Evolutionary conservation across 345 rosid species (phyloP), one percentile per base, ranked within the genome.

Genomic region (Euclidium syriacum): DNA sequence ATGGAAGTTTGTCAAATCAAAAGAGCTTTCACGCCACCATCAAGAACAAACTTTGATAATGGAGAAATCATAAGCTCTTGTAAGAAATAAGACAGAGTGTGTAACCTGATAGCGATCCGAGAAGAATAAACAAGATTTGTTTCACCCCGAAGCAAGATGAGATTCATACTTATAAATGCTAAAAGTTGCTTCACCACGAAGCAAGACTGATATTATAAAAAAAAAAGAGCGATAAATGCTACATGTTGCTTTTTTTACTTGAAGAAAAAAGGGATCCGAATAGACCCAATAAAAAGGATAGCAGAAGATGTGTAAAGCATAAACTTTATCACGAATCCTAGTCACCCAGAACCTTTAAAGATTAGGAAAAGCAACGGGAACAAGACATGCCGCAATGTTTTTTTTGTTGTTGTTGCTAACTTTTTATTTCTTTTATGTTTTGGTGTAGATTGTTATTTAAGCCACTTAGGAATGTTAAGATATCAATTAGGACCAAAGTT

Each of bases 381-480:
- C 68, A 53, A 61, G 56, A 69, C 68, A 69, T 56, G 73, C 73
- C 68, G 56, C 62, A 61, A 52, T 60, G 54, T n/a, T 7, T 33
- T 40, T 29, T 5, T 29, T 29, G n/a, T 42, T 34, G n/a, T n/a
- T n/a, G n/a, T n/a, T 26, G 33, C 40, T 34, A 17, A 17, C 27
- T 42, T 22, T 30, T 15, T 35, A 41, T 4, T 38, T 42, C 14
- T 16, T 52, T 7, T 11, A 4, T 53, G 62, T 32, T 11, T 46
- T 16, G 25, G 55, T 66, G 40, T 15, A 27, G 23, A 11, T 56
- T 57, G 0, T 29, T 36, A 41, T 59, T 20, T 60, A 4, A 15
- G 11, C 59, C 72, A 50, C 18, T 67, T 0, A 27, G 3, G 3
- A 47, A 14, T 48, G 25, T 9, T 52, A 58, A 65, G 58, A 47